Base-by-base conservation (phyloP, 768 basidiomycete genomes). In the Tephrocybe sp. region DNA sequence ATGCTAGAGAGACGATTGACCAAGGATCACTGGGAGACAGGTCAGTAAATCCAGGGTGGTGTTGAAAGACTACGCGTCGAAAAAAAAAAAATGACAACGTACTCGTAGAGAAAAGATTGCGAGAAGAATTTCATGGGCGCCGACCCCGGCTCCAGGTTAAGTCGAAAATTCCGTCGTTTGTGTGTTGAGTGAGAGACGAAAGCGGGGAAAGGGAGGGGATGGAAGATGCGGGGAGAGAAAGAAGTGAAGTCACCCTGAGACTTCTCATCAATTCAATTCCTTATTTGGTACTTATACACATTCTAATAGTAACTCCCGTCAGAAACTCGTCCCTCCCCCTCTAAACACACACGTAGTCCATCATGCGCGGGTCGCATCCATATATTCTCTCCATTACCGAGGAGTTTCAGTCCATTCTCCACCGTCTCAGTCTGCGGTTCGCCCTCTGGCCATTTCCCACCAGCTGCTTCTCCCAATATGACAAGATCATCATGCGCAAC, bases 1-100 rank as follows among this genome's bases (percentile, higher is more conserved):
- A 97, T 11, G 95, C 95, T 56, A 96, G 77, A 16, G 95, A 84
- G 52, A 96, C 90, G 59, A 90, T 95, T 51, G 90, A 78, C 84
- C 95, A 93, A 67, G 93, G 83, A 81, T 97, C 92, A 77, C 93
- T 94, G 60, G 6, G 13, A 13, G 44, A 13, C 52, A 48, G 65
- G 17, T 60, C 60, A 51, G 39, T 51, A 30, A 47, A 31, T 31
- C n/a, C n/a, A 22, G 26, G 56, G 43, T 43, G 45, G 44, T 30
- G 45, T 32, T 26, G 20, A 14, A 11, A 5, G 9, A 22, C 35
- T 20, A 17, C 17, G n/a, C n/a, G 49, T 42, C 22, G 5, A 32
- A 26, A 26, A 26, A 26, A 16, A 16, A 17, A 31, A n/a, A 23
- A n/a, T 39, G n/a, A 12, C 11, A 26, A 70, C 76, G 49, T 58